A percentile compares a stretch with the other conserved stretches of the same genome.
These are phyloP conservation scores for Adansonia madagascariensis DNA, from an alignment of 441 rosid species.

Conservation along the genomic window DNA sequence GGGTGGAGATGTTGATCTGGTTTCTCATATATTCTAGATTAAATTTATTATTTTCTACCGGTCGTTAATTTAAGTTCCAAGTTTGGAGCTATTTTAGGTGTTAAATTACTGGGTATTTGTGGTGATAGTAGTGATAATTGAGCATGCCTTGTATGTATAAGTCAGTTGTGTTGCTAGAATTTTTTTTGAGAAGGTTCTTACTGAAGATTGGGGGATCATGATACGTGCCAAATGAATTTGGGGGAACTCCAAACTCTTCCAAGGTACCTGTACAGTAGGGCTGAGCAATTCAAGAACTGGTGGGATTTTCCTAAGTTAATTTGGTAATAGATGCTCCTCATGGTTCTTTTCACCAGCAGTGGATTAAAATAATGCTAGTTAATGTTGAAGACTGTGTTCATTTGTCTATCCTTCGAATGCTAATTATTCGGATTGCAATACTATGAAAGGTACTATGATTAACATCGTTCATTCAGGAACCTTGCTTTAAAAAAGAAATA, in stretches of 20 bases:
- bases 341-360: background rate
- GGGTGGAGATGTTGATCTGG: background rate
- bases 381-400: background rate
- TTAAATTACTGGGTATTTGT: background rate
- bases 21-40: background rate
- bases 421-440: background rate
- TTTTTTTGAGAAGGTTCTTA: background rate
- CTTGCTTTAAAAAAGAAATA: background rate
- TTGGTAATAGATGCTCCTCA: background rate
- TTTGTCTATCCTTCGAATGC: conserved; percentile 2
- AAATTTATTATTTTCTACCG: background rate
- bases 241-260: background rate
- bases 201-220: background rate
- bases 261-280: background rate
- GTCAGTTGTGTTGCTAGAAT: background rate
- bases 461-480: background rate
- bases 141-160: background rate
- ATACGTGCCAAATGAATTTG: background rate
- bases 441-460: background rate
- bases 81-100: background rate
- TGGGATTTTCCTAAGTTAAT: background rate
- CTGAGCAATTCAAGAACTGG: background rate
- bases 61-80: background rate
- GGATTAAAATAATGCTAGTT: background rate
- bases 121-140: background rate